Evolutionary conservation across 169 alveolate species (phyloP).

Genomic region (Eimeria praecox): DNA sequence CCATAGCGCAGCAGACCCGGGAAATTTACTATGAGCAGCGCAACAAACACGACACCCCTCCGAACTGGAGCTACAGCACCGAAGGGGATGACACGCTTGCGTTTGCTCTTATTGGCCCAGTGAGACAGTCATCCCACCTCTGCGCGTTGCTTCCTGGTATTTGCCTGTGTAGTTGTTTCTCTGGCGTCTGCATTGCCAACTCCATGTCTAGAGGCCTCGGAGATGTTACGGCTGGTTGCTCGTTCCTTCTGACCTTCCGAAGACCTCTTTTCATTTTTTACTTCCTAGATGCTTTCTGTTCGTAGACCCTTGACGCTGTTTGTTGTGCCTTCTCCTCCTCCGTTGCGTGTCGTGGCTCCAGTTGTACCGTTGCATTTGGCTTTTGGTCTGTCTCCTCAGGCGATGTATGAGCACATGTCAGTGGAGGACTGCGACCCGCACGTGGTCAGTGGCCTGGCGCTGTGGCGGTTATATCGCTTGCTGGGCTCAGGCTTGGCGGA

Average conservation of each 20-base stretch:
- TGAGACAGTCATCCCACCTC: constrained; percentile 19
- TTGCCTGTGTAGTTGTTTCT: not conserved
- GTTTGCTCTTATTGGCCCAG: constrained; percentile 78
- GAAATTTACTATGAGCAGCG: constrained; percentile 85
- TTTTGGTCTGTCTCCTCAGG: constrained; percentile 27
- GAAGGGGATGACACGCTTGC: constrained; percentile 80
- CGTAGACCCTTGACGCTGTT: not conserved
- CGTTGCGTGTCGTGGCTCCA: not conserved
- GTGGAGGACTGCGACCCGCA: constrained; percentile 85
- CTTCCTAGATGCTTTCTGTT: not conserved
- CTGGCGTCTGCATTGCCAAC: not conserved
- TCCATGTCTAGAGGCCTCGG: not conserved
- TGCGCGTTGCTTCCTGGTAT: not conserved
- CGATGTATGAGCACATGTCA: constrained; percentile 87
- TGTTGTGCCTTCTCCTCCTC: not conserved
- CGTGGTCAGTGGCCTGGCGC: constrained; percentile 84
- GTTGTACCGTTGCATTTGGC: not conserved
- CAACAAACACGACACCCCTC: constrained; percentile 84
- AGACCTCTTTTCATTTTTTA: not conserved
- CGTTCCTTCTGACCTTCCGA: not conserved
- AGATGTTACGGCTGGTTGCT: not conserved
- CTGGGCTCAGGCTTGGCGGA: constrained; percentile 84
- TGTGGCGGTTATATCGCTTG: constrained; percentile 81
- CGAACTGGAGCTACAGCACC: constrained; percentile 78
- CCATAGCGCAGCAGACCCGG: constrained; percentile 85